Conservation (phyloP, 371 early-diverging fungal species). For the Rhizomucor miehei region DNA sequence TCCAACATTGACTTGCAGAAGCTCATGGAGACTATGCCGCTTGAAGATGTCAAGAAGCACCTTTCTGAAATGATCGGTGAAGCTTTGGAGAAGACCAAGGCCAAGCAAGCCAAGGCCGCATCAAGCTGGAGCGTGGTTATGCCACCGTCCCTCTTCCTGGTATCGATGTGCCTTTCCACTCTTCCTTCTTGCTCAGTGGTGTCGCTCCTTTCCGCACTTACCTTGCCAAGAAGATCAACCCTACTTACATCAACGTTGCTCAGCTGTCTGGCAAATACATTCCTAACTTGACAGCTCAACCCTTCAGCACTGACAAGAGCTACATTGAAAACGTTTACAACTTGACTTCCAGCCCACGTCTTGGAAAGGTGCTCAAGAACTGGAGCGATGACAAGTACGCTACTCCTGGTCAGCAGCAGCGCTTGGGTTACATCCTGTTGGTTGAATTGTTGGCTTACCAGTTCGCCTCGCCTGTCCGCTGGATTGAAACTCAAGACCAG, state of each 20-base stretch:
- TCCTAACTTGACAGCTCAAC: conserved; percentile 93
- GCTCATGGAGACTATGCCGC: conserved; percentile 81
- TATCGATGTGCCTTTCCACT: conserved; percentile 98
- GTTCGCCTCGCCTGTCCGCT: conserved; percentile 91
- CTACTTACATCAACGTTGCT: conserved; percentile 74
- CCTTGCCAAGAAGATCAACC: conserved; percentile 78
- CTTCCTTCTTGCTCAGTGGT: conserved; percentile 86
- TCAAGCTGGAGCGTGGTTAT: conserved; percentile 82
- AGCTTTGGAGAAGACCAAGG: conserved; percentile 68
- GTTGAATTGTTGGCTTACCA: conserved; percentile 94
- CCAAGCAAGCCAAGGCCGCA: conserved; percentile 57
- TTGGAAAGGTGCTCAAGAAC: conserved; percentile 75
- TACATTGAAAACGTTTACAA: conserved; percentile 79
- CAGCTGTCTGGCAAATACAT: conserved; percentile 84
- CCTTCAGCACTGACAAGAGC: conserved; percentile 78
- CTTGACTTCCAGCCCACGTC: conserved; percentile 70
- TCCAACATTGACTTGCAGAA: conserved; percentile 83
- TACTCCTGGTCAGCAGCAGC: conserved; percentile 79
- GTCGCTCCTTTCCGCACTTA: conserved; percentile 92
- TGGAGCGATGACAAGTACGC: conserved; percentile 76
- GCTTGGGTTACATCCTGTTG: conserved; percentile 82
- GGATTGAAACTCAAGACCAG: conserved; percentile 98
- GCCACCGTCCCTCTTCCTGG: conserved; percentile 93
- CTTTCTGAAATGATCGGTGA: conserved; percentile 79
- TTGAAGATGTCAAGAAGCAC: conserved; percentile 84